A percentile compares a stretch with the other conserved stretches of the same genome.
Conservation (phyloP, 2,329 filamentous ascomycete species). For the Fusarium lyarnte region DNA sequence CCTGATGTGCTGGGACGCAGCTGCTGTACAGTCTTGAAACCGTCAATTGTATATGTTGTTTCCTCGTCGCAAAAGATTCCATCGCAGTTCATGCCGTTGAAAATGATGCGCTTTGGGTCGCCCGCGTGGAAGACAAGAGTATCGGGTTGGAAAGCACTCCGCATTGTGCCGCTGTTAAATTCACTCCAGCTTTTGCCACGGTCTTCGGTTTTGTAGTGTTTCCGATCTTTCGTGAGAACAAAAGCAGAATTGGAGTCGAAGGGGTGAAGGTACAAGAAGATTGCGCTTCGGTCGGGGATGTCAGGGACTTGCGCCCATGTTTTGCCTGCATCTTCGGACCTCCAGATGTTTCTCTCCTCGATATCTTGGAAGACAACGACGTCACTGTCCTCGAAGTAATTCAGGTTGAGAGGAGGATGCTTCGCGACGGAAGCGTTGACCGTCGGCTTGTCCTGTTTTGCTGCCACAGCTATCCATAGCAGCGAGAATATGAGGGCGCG, state of each 20-base stretch:
- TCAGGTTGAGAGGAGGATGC: conserved; percentile 72
- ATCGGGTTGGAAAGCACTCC: conserved; percentile 61
- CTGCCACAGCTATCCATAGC: conserved; percentile 52
- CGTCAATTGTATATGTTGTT: conserved; percentile 81
- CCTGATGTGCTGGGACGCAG: conserved; percentile 76
- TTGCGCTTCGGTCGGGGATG: conserved; percentile 70
- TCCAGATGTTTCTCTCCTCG: conserved; percentile 72
- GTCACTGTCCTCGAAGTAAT: conserved; percentile 93
- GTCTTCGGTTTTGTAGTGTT: conserved; percentile 86
- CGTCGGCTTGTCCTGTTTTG: conserved; percentile 73
- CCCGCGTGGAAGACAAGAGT: conserved; percentile 81
- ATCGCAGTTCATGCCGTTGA: conserved; percentile 77
- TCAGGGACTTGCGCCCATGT: conserved; percentile 75
- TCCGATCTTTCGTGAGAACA: conserved; percentile 73
- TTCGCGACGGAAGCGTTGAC: conserved; percentile 74
- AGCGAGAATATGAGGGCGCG: conserved; percentile 63
- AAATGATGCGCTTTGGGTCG: conserved; percentile 86
- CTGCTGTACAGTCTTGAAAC: conserved; percentile 76
- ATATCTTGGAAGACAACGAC: conserved; percentile 79
- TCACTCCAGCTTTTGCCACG: conserved; percentile 81
- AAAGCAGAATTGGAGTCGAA: conserved; percentile 84
- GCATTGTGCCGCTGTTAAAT: conserved; percentile 72
- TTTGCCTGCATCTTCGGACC: conserved; percentile 82
- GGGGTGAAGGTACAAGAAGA: conserved; percentile 77
- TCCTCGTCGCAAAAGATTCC: conserved; percentile 71